phyloP scores from a whole-genome alignment of 345 rosid species.

The Salix brachista region DNA sequence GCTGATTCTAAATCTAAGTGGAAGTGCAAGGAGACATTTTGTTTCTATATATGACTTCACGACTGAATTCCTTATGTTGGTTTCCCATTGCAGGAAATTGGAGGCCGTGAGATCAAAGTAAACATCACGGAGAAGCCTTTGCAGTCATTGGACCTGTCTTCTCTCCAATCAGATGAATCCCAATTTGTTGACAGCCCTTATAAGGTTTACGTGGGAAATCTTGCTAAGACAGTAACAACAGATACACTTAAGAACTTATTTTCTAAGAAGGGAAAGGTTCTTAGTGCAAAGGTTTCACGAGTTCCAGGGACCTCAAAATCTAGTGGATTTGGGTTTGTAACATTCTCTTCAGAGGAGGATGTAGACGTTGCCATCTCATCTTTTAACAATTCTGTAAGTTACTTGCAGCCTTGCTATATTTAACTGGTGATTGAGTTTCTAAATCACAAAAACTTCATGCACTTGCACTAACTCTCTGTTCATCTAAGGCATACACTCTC shows the following conservation, averaged over 20 bases:
- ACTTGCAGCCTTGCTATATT: background rate
- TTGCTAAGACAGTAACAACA: constrained; percentile 71
- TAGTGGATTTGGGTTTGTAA: constrained; percentile 72
- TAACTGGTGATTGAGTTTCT: background rate
- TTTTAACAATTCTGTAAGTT: constrained; percentile 71
- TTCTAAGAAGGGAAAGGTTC: constrained; percentile 69
- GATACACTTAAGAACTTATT: constrained; percentile 57
- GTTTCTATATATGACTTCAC: background rate
- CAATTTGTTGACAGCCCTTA: constrained; percentile 62
- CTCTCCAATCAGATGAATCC: constrained; percentile 62
- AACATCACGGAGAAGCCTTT: constrained; percentile 81
- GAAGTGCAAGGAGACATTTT: background rate
- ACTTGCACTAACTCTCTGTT: background rate
- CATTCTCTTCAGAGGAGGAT: constrained; percentile 79
- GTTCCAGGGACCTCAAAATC: constrained; percentile 87
- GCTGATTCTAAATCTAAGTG: background rate
- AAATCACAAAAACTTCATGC: background rate
- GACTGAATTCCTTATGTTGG: background rate
- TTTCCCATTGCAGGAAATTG: constrained; percentile 48
- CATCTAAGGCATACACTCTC: background rate
- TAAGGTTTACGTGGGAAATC: constrained; percentile 85
- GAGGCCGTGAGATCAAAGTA: constrained; percentile 78
- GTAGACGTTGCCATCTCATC: constrained; percentile 68
- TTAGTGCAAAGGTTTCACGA: constrained; percentile 77
- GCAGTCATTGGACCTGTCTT: constrained; percentile 38